phyloP scores from a whole-genome alignment of 768 basidiomycete species.

The Boletellus emodensis region DNA sequence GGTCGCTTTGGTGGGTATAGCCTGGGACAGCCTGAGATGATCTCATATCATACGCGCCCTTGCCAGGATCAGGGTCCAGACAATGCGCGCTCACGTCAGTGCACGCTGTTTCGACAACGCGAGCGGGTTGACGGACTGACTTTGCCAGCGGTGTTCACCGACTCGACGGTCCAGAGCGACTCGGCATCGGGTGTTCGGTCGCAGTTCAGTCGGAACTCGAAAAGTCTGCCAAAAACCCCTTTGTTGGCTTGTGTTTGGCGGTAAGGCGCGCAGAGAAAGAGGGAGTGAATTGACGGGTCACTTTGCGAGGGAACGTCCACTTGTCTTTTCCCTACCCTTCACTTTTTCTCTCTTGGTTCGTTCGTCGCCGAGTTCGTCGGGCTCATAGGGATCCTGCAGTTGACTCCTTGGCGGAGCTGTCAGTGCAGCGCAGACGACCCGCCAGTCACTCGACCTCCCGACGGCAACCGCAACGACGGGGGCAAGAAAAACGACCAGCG shows the following conservation, averaged over 20 bases:
- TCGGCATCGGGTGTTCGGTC: not conserved
- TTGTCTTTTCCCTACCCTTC: constrained; percentile 17
- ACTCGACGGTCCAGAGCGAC: too few species aligned
- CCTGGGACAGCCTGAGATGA: too few species aligned
- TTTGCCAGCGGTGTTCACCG: too few species aligned
- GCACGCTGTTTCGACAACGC: too few species aligned
- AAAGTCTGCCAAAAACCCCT: constrained; percentile 19
- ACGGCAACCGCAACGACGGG: constrained; percentile 1
- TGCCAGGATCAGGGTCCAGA: too few species aligned
- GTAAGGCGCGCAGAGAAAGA: constrained; percentile 14
- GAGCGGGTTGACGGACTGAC: too few species aligned
- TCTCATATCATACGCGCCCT: too few species aligned
- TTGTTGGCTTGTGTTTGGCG: constrained; percentile 29
- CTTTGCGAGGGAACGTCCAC: constrained; percentile 20
- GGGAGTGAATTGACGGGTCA: constrained; percentile 12
- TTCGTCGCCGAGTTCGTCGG: constrained; percentile 19
- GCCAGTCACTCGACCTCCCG: constrained; percentile 4
- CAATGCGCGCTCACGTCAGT: too few species aligned
- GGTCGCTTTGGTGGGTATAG: too few species aligned
- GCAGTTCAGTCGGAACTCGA: constrained; percentile 19
- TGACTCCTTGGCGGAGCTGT: not conserved
- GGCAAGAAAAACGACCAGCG: constrained; percentile 17
- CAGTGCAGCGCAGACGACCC: constrained; percentile 4
- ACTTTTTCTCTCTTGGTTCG: not conserved
- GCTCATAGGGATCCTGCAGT: constrained; percentile 6